Conservation (phyloP, 1,284 basidiomycete species). For the Sporisorium graminicola region DNA sequence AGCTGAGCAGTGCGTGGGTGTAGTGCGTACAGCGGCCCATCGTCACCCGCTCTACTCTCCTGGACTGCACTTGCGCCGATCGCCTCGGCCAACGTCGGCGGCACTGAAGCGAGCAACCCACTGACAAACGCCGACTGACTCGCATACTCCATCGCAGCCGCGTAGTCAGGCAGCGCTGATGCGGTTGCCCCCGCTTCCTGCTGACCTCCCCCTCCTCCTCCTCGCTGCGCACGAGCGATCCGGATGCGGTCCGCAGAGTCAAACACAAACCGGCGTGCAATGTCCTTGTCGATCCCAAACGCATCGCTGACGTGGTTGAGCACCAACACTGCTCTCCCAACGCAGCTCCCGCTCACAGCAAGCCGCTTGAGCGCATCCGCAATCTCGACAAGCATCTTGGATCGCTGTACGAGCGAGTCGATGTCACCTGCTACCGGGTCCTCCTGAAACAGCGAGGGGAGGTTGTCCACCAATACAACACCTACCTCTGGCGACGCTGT, state of each 20-base stretch:
- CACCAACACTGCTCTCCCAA: constrained; percentile 38
- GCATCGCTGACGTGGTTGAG: constrained; percentile 63
- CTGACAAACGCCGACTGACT: constrained; percentile 31
- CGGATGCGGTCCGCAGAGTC: constrained; percentile 19
- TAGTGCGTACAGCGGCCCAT: constrained; percentile 16
- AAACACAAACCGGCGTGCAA: constrained; percentile 38
- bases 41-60: not conserved
- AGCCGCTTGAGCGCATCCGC: constrained; percentile 47
- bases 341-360: not conserved
- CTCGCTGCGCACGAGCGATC: not conserved
- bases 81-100: constrained; percentile 26
- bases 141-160: constrained; percentile 22
- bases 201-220: not conserved
- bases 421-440: constrained; percentile 37
- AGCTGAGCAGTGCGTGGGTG: constrained; percentile 50
- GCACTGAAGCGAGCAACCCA: constrained; percentile 35
- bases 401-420: constrained; percentile 36
- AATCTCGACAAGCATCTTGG: constrained; percentile 42
- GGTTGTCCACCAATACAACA: constrained; percentile 54
- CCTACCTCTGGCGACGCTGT: constrained; percentile 14
- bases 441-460: constrained; percentile 59
- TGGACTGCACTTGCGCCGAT: constrained; percentile 8
- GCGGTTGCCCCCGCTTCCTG: too few relatives aligned
- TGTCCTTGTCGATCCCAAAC: constrained; percentile 47
- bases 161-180: constrained; percentile 14